Conservation (phyloP, 495 filamentous ascomycete species). For the Penicillium roqueforti region DNA sequence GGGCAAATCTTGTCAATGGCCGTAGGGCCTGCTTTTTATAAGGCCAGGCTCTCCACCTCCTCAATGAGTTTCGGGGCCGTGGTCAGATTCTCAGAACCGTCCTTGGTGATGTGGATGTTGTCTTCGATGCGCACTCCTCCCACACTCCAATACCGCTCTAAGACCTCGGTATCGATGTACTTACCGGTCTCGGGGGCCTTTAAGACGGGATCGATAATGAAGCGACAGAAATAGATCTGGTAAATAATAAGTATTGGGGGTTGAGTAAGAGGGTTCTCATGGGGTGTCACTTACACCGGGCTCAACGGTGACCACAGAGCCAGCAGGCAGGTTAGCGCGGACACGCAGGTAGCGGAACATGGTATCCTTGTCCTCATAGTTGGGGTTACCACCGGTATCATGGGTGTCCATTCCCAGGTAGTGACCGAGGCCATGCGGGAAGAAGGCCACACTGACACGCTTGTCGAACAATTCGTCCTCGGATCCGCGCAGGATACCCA, state of each 20-base stretch:
- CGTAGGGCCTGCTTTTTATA: slow-evolving; percentile 7
- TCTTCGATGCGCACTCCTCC: slow-evolving; percentile 79
- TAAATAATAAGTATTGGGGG: background rate
- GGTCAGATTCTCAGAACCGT: slow-evolving; percentile 77
- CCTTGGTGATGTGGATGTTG: slow-evolving; percentile 72
- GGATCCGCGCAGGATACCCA: slow-evolving; percentile 70
- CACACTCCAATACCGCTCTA: slow-evolving; percentile 84
- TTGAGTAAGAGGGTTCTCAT: background rate
- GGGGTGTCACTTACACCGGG: slow-evolving; percentile 61
- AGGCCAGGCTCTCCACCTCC: slow-evolving; percentile 57
- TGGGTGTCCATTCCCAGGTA: slow-evolving; percentile 95
- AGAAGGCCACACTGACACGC: slow-evolving; percentile 79
- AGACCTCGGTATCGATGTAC: slow-evolving; percentile 67
- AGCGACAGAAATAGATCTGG: slow-evolving; percentile 87
- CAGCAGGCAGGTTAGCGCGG: slow-evolving; percentile 67
- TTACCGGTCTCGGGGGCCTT: slow-evolving; percentile 62
- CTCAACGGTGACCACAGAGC: slow-evolving; percentile 84
- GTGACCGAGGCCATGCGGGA: slow-evolving; percentile 89
- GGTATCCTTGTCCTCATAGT: slow-evolving; percentile 76
- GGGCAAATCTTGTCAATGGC: background rate
- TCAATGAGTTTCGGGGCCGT: slow-evolving; percentile 66
- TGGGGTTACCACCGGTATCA: slow-evolving; percentile 81
- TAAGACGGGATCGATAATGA: slow-evolving; percentile 82
- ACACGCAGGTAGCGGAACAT: slow-evolving; percentile 86
- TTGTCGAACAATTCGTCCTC: slow-evolving; percentile 67